Evolutionary conservation across 164 flowering plant genomes (phyloP).

Genomic region (Cinnamomum micranthum): DNA sequence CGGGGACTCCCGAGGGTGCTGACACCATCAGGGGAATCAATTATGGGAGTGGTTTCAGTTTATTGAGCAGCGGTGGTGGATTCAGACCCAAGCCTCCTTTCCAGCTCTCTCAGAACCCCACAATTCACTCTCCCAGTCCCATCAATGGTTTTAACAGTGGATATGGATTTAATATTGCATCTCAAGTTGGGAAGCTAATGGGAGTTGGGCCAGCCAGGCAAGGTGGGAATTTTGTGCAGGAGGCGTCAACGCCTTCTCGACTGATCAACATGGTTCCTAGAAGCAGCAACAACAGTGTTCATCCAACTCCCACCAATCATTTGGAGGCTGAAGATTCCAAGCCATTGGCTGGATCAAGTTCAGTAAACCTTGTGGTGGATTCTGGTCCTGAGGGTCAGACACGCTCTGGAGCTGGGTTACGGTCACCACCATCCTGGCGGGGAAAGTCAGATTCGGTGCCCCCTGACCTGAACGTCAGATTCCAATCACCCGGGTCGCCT

Average conservation of each 20-base stretch:
- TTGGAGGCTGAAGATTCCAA: constrained; percentile 20
- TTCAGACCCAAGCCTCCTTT: constrained; percentile 17
- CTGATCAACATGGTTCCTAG: constrained; percentile 21
- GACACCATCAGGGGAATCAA: constrained; percentile 22
- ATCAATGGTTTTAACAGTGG: constrained; percentile 30
- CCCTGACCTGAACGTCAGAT: constrained; percentile 52
- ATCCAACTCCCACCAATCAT: constrained; percentile 6
- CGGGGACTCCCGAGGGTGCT: constrained; percentile 15
- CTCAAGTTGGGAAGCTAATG: constrained; percentile 23
- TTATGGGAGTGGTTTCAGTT: constrained; percentile 22
- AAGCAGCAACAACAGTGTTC: constrained; percentile 15
- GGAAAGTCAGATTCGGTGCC: constrained; percentile 38
- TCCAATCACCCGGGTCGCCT: constrained; percentile 54
- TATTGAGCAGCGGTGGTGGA: constrained; percentile 10
- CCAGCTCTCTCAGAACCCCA: constrained; percentile 26
- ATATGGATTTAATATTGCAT: constrained; percentile 12
- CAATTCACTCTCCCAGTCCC: constrained; percentile 11
- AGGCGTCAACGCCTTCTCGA: constrained; percentile 20
- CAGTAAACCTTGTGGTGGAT: constrained; percentile 18
- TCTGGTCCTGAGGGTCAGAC: constrained; percentile 10
- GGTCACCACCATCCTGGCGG: constrained; percentile 8
- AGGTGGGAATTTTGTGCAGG: constrained; percentile 14
- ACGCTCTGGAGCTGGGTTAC: constrained; percentile 3
- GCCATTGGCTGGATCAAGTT: constrained; percentile 12
- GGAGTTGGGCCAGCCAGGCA: constrained; percentile 9